Base-by-base conservation (phyloP, 805 yeast species). In the Candida ipomoeae region DNA sequence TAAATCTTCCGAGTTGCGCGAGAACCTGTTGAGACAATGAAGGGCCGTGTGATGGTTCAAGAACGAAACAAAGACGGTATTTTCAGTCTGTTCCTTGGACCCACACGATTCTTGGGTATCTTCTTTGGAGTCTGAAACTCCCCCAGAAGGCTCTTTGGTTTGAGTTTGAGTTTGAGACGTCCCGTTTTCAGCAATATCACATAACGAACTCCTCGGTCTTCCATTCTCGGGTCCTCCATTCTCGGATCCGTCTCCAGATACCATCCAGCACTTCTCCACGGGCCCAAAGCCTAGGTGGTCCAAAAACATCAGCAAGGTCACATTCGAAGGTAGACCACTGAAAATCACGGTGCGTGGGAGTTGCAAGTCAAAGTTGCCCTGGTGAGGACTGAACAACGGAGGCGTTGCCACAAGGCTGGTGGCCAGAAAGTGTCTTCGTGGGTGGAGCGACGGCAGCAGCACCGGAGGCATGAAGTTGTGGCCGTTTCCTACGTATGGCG, bases 211-310 rank as follows among this genome's bases (percentile, higher is more conserved):
- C 11, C 11, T 10, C 29, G 11, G 29, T 26, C 11, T 26, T 26
- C 29, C 29, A 8, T 26, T 26, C 11, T 26, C 29, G 8, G 29
- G 2, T 10, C 11, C 11, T 8, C 11, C 11, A 26, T 8, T 26
- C 29, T 26, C 11, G 3, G 2, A 26, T 8, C 5, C 11, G 11
- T 26, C 11, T 26, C 29, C 29, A 26, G 29, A 26, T 26, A 72
- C 63, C 50, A 79, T 61, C 48, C 75, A 73, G 53, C 82, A 73
- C 57, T 79, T 79, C 62, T 85, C 90, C 34, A 85, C 73, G 0
- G 88, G 86, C 3, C 87, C 88, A 60, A 62, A 73, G 40, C 78
- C 79, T 8, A 84, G 71, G 32, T 68, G 64, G 42, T 79, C 74
- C 40, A 81, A 62, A 15, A 79, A 62, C 18, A 70, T 67, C 11